These are phyloP conservation scores for Salvia hispanica DNA, from an alignment of 257 asterid species.

Conservation along the genomic window DNA sequence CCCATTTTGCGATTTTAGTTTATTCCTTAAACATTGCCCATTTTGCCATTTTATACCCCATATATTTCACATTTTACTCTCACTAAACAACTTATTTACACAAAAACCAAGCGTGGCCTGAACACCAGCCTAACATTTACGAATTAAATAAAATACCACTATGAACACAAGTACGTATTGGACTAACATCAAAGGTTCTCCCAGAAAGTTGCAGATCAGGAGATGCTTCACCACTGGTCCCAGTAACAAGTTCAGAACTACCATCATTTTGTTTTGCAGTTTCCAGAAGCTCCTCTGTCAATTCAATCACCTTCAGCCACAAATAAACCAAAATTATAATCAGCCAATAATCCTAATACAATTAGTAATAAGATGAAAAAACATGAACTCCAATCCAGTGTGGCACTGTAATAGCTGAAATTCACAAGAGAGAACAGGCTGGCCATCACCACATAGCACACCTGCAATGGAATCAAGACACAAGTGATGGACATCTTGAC, in stretches of 20 bases:
- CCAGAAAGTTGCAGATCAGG: constrained; percentile 47
- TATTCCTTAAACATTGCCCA: too few species aligned
- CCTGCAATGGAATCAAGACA: constrained; percentile 95
- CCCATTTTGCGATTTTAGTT: too few species aligned
- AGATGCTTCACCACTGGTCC: constrained; percentile 54
- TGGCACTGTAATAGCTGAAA: constrained; percentile 59
- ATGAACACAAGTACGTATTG: too few species aligned
- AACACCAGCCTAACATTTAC: too few species aligned
- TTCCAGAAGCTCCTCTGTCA: constrained; percentile 91
- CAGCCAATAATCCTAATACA: constrained; percentile 25
- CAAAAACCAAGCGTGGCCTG: too few species aligned
- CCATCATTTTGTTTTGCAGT: constrained; percentile 74
- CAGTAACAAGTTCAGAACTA: constrained; percentile 48
- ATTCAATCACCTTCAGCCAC: constrained; percentile 75
- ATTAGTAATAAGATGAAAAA: constrained; percentile 39
- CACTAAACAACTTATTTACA: too few species aligned
- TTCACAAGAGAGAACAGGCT: constrained; percentile 68
- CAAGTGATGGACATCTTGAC: constrained; percentile 80
- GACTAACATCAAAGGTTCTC: constrained; percentile 52
- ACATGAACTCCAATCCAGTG: constrained; percentile 72
- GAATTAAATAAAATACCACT: too few species aligned
- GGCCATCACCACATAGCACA: constrained; percentile 89
- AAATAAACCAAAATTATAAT: constrained; percentile 32
- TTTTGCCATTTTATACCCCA: too few species aligned
- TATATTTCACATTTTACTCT: too few species aligned